Percentiles rank a stretch among this genome's conserved stretches.
These are phyloP conservation scores for Pinus taeda DNA, from an alignment of 75 land plant species.

Conservation along the genomic window DNA sequence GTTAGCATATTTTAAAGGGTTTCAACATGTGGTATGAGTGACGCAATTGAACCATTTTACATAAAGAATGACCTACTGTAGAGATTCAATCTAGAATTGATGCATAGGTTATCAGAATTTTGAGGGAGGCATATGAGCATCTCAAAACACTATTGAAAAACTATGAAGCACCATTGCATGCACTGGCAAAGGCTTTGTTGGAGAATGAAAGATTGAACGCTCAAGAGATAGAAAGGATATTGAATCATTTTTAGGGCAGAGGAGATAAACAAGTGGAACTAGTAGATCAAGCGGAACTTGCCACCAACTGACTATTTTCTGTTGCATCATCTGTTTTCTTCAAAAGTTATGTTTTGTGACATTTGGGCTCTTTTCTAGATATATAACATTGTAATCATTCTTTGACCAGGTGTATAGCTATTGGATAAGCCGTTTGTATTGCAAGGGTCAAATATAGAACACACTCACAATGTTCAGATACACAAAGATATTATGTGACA, in stretches of 20 bases:
- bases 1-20: conserved; percentile 34
- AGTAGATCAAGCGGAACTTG: conserved; percentile 1
- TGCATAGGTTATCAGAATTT: conserved; percentile 91
- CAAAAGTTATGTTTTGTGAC: too few species aligned
- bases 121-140: conserved; percentile 94
- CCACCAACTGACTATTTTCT: not conserved
- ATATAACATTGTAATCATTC: too few species aligned
- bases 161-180: conserved; percentile 90
- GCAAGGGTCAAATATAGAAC: too few species aligned
- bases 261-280: not conserved
- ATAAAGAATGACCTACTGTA: conserved; percentile 62
- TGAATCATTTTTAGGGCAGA: conserved; percentile 54
- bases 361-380: too few species aligned
- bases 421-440: too few species aligned
- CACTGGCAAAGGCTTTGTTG: conserved; percentile 82
- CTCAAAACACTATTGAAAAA: conserved; percentile 77
- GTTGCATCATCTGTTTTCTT: too few species aligned
- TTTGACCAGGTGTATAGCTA: too few species aligned
- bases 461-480: too few species aligned
- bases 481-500: too few species aligned
- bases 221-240: conserved; percentile 74
- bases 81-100: conserved; percentile 95
- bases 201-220: conserved; percentile 87
- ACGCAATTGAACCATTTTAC: conserved; percentile 80
- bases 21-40: conserved; percentile 98